phyloP scores from a whole-genome alignment of 2,329 filamentous ascomycete species.

The Botrytis deweyae region DNA sequence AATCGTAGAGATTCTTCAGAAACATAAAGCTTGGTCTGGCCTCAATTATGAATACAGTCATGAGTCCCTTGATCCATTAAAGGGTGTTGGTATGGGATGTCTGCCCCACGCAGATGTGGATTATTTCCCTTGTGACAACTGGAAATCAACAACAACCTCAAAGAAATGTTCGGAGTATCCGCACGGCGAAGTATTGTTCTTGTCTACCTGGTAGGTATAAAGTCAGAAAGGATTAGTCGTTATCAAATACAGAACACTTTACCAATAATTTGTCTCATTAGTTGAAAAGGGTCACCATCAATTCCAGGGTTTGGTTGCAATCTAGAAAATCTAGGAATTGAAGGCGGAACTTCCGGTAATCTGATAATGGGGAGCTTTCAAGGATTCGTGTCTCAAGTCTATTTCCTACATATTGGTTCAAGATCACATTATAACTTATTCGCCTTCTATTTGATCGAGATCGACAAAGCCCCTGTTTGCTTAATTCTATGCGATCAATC shows the following conservation, averaged over 20 bases:
- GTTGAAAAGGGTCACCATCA: neutral
- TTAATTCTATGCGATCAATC: constrained; percentile 3
- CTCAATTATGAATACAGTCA: neutral
- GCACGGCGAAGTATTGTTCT: neutral
- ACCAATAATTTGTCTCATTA: constrained; percentile 9
- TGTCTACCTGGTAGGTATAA: neutral
- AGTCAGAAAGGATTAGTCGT: neutral
- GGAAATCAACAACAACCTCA: neutral
- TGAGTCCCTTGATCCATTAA: constrained; percentile 5
- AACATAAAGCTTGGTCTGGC: constrained; percentile 10
- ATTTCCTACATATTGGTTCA: constrained; percentile 9
- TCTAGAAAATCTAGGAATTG: neutral
- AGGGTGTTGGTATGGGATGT: neutral
- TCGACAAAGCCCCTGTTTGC: constrained; percentile 11
- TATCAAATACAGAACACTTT: neutral
- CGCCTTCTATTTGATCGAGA: constrained; percentile 8
- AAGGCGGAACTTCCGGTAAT: constrained; percentile 7
- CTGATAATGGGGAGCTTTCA: constrained; percentile 8
- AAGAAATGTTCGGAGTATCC: neutral
- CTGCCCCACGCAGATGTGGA: constrained; percentile 9
- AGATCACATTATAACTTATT: neutral
- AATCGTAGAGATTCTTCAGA: neutral
- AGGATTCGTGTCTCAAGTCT: constrained; percentile 15
- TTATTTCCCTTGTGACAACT: constrained; percentile 2
- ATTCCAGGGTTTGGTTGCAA: neutral